Percentiles rank a stretch among this genome's conserved stretches.
phyloP scores from a whole-genome alignment of 257 asterid genomes.

The Verbena officinalis region DNA sequence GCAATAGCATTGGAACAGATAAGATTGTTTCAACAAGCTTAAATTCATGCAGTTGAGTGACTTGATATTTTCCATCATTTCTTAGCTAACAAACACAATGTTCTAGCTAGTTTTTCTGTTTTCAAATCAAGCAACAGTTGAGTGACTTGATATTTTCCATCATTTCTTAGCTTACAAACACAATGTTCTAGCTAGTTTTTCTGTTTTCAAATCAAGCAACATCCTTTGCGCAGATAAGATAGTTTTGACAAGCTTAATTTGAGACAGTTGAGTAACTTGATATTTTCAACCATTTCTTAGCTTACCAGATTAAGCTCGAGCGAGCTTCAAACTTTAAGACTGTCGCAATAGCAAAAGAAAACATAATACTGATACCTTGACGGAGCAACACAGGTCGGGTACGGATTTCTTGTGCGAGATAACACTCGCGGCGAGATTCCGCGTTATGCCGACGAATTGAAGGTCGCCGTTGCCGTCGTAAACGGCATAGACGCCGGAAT shows the following conservation, averaged over 20 bases:
- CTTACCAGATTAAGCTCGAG: background rate
- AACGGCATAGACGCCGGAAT: slow-evolving; percentile 85
- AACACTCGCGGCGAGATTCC: slow-evolving; percentile 81
- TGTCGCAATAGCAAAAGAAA: background rate
- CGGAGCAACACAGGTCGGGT: slow-evolving; percentile 79
- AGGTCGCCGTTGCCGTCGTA: slow-evolving; percentile 62
- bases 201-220: too few species aligned
- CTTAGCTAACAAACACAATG: too few species aligned
- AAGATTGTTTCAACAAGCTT: background rate
- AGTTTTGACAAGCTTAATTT: too few species aligned
- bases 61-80: too few species aligned
- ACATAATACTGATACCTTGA: slow-evolving; percentile 51
- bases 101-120: too few species aligned
- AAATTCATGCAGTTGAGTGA: slow-evolving; percentile 7
- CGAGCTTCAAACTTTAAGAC: background rate
- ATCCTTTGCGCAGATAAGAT: too few species aligned
- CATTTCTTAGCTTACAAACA: too few species aligned
- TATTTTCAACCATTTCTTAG: background rate
- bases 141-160: too few species aligned
- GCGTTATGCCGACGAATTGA: slow-evolving; percentile 86
- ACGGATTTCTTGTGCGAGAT: slow-evolving; percentile 67
- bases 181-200: too few species aligned
- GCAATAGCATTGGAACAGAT: background rate
- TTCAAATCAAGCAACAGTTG: too few species aligned
- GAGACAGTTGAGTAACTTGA: background rate